Evolutionary conservation across 1,284 basidiomycete species (phyloP), one percentile per base, ranked within the genome.

Genomic region (Leccinum subrobustum): DNA sequence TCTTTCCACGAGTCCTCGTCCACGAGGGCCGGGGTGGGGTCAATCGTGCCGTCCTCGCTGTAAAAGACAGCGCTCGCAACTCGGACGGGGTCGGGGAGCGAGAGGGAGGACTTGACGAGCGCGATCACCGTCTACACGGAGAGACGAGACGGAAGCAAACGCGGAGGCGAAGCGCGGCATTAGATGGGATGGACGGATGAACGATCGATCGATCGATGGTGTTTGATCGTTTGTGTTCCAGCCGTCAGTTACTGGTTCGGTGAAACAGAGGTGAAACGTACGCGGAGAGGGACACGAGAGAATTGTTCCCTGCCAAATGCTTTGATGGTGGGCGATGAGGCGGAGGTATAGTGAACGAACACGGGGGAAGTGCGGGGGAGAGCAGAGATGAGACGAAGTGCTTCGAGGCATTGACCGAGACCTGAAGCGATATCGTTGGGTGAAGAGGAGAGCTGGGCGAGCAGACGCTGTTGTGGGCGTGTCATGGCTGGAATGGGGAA

Each of bases 1-100:
- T 75, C 71, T 14, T 67, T 70, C 73, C 70, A 72, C 44, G 73
- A 75, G 48, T 69, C 70, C 18, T 75, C 73, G 20, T 72, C 71
- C 14, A 72, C 35, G 23, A 67, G 57, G 16, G 65, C 64, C 8
- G 64, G 63, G 0, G 64, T 60, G 0, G 62, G 39, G 37, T 74
- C 70, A 37, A 75, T 31, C 44, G 64, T 61, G 33, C 73, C 72
- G 33, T 72, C 70, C 53, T 72, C 73, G 50, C 70, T 61, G 53
- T 69, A 72, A 48, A 72, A 72, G 37, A 63, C 31, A 5, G 72
- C 73, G 6, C 64, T 57, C 29, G 61, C 48, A 27, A 74, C 27
- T 20, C 52, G 64, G 25, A 72, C 18, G 51, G 62, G 62, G 23
- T 71, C 66, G 0, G 66, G 18, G 50, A 75, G 62, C 20, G 59